A percentile compares a stretch with the other conserved stretches of the same genome.
phyloP scores from a whole-genome alignment of 257 asterid species.

The Solanum paucissectum region DNA sequence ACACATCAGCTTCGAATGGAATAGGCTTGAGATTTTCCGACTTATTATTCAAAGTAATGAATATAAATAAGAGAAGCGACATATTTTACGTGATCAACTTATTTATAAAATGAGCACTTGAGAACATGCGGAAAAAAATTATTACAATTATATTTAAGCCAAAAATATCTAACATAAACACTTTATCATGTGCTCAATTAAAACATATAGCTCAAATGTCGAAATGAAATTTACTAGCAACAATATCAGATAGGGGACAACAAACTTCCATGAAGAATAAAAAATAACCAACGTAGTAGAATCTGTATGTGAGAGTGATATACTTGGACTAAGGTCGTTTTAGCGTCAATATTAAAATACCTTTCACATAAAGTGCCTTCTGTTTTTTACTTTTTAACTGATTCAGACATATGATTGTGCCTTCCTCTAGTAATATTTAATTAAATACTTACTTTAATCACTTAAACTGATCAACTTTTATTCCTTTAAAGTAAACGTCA shows the following conservation, averaged over 20 bases:
- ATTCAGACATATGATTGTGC: background rate
- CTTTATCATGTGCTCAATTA: background rate
- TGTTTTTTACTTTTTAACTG: background rate
- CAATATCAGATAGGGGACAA: no score
- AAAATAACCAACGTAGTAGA: background rate
- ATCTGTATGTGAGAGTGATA: background rate
- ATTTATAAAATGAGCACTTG: background rate
- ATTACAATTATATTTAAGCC: background rate
- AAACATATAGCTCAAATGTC: rapidly evolving
- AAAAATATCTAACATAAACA: rapidly evolving
- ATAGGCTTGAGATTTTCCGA: background rate
- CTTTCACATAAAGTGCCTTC: background rate
- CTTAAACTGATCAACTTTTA: background rate
- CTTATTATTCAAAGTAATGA: no score
- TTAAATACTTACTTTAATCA: background rate
- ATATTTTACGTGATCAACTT: background rate
- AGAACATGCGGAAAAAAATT: background rate
- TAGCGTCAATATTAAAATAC: background rate
- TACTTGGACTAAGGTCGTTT: background rate
- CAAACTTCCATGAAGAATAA: background rate
- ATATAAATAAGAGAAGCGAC: background rate
- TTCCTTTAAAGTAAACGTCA: background rate
- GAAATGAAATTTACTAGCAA: background rate
- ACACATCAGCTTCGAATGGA: background rate
- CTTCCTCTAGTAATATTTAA: background rate